phyloP scores from a whole-genome alignment of 768 basidiomycete species.

The Xerocomus potaroensis region DNA sequence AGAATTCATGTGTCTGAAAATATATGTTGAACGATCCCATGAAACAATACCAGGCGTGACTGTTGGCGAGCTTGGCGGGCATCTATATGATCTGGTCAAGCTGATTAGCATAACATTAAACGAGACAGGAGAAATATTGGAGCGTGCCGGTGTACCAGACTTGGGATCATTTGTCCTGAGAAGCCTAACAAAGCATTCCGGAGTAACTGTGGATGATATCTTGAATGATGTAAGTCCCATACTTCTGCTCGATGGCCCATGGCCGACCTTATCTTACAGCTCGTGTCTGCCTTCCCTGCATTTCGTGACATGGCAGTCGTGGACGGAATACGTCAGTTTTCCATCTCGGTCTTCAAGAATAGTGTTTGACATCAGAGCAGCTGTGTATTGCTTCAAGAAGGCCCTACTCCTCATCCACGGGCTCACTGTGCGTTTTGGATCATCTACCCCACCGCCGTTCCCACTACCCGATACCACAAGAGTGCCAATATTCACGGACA shows the following conservation, averaged over 20 bases:
- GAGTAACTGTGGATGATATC: constrained; percentile 49
- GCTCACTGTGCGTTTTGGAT: constrained; percentile 61
- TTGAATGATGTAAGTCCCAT: constrained; percentile 53
- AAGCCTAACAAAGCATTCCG: constrained; percentile 43
- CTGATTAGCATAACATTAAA: constrained; percentile 59
- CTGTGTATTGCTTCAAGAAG: constrained; percentile 89
- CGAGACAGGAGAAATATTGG: constrained; percentile 67
- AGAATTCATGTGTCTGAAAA: constrained; percentile 63
- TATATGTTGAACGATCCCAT: constrained; percentile 71
- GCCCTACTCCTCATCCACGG: constrained; percentile 78
- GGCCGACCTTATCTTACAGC: constrained; percentile 36
- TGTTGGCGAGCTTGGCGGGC: constrained; percentile 75
- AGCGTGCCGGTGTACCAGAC: constrained; percentile 56
- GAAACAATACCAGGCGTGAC: constrained; percentile 62
- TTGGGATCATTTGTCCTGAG: constrained; percentile 75
- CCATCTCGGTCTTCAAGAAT: constrained; percentile 6
- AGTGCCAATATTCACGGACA: constrained; percentile 73
- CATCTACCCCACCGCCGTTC: constrained; percentile 48
- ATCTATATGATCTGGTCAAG: constrained; percentile 66
- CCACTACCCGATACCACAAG: constrained; percentile 56
- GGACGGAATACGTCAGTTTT: constrained; percentile 50
- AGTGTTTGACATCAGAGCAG: constrained; percentile 32
- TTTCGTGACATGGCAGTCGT: constrained; percentile 76
- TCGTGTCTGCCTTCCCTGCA: constrained; percentile 73
- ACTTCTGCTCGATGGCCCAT: constrained; percentile 1